Evolutionary conservation across 768 basidiomycete genomes (phyloP).

Genomic region (Termitomyces sp.): DNA sequence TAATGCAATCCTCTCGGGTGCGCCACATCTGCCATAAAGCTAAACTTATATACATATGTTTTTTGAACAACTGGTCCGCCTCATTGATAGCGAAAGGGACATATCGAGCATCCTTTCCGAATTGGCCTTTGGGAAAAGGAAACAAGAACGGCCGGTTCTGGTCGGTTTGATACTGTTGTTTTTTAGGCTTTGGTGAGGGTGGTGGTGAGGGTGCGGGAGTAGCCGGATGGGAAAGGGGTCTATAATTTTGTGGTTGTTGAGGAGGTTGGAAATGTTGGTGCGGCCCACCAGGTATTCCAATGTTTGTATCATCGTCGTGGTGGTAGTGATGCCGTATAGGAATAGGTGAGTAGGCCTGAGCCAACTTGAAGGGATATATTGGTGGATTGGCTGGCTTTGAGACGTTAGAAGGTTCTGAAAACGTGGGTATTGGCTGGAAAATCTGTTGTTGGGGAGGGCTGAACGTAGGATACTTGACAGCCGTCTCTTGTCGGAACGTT

Average conservation of each 20-base stretch:
- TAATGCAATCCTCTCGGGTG: constrained; percentile 92
- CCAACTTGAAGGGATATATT: constrained; percentile 58
- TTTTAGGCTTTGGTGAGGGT: constrained; percentile 84
- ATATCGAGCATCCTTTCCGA: constrained; percentile 54
- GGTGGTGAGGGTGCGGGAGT: constrained; percentile 93
- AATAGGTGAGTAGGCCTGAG: constrained; percentile 89
- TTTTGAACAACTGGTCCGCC: constrained; percentile 84
- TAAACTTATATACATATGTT: constrained; percentile 87
- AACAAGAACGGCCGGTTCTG: constrained; percentile 91
- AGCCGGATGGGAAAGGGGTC: constrained; percentile 57
- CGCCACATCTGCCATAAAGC: constrained; percentile 93
- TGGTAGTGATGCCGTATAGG: constrained; percentile 94
- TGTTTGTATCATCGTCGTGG: constrained; percentile 64
- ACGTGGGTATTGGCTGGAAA: constrained; percentile 26
- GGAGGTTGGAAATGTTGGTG: constrained; percentile 30
- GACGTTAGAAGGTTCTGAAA: constrained; percentile 24
- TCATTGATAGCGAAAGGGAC: constrained; percentile 96
- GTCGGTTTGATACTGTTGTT: constrained; percentile 98
- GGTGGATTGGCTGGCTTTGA: constrained; percentile 27
- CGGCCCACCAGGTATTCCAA: constrained; percentile 32
- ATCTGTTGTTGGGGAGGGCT: constrained; percentile 46
- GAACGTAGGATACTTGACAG: constrained; percentile 96
- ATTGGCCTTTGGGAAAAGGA: constrained; percentile 76
- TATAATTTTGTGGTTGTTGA: constrained; percentile 27
- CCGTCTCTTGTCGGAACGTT: constrained; percentile 83